A percentile compares a stretch with the other conserved stretches of the same genome.
Evolutionary conservation across 345 rosid species (phyloP).

Genomic region (Pelargonium nanum): DNA sequence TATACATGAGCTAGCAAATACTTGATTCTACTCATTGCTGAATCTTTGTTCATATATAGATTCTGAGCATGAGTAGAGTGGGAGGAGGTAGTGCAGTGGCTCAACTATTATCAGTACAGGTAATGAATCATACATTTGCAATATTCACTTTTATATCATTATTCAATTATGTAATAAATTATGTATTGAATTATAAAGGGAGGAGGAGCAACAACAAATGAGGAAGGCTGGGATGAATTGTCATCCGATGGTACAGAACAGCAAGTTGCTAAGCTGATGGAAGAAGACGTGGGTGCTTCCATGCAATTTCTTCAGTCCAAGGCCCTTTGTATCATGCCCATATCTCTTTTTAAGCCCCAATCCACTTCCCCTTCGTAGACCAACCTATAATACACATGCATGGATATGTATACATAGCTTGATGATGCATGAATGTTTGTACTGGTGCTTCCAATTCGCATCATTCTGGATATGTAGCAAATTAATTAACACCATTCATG

Average conservation of each 20-base stretch:
- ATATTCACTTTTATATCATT: too few species aligned
- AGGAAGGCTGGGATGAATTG: conserved; percentile 60
- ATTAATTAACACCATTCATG: too few species aligned
- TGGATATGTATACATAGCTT: too few species aligned
- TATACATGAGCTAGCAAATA: too few species aligned
- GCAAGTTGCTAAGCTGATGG: conserved; percentile 67
- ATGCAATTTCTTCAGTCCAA: conserved; percentile 77
- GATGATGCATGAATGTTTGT: too few species aligned
- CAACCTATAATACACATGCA: too few species aligned
- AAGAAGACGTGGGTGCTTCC: conserved; percentile 67
- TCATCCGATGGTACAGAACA: conserved; percentile 61
- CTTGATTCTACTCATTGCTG: too few species aligned
- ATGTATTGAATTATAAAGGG: conserved; percentile 24
- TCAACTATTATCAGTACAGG: conserved; percentile 56
- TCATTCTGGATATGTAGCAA: too few species aligned
- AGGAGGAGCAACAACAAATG: conserved; percentile 35
- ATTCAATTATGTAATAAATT: too few species aligned
- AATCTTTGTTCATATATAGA: conserved; percentile 29
- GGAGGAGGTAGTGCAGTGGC: conserved; percentile 70
- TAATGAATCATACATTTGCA: too few species aligned
- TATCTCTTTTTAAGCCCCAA: conserved; percentile 49
- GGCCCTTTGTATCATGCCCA: conserved; percentile 72
- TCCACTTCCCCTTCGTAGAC: conserved; percentile 33
- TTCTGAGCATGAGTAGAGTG: conserved; percentile 61
- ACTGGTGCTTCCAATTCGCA: too few species aligned